Evolutionary conservation across 140 eudicot genomes (phyloP).

Genomic region (Anethum foeniculum): DNA sequence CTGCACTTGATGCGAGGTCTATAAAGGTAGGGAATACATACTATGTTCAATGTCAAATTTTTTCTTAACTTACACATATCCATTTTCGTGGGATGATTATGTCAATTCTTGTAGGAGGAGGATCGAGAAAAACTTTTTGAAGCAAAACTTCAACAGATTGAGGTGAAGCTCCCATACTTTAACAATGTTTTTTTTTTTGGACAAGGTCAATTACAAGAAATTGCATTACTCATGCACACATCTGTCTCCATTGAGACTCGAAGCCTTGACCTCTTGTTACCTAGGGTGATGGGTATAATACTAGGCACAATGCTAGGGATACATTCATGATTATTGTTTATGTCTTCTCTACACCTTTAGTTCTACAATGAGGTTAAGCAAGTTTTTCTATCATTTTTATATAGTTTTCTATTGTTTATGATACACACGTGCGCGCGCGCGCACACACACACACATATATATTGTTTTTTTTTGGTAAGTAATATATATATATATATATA

Average conservation of each 20-base stretch:
- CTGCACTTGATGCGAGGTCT: slow-evolving; percentile 77
- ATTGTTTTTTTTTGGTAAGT: too few species aligned
- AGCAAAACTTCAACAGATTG: slow-evolving; percentile 89
- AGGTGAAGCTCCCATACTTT: slow-evolving; percentile 34
- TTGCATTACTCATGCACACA: not conserved
- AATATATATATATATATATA: too few species aligned
- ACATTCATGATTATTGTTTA: not conserved
- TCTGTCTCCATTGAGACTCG: not conserved
- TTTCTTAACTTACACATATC: too few species aligned
- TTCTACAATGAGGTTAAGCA: not conserved
- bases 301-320: not conserved
- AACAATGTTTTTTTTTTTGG: slow-evolving; percentile 3
- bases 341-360: not conserved
- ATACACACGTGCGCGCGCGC: too few species aligned
- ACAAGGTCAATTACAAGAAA: not conserved
- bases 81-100: too few species aligned
- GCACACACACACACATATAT: too few species aligned
- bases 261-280: not conserved
- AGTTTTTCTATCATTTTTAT: not conserved
- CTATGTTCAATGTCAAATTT: too few species aligned
- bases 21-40: slow-evolving; percentile 39
- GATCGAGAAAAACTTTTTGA: slow-evolving; percentile 82
- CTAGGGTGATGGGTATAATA: not conserved
- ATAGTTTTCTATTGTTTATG: not conserved
- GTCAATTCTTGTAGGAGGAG: slow-evolving; percentile 44